Evolutionary conservation across 106 monocot genomes (phyloP).

Genomic region (Allium cepa): DNA sequence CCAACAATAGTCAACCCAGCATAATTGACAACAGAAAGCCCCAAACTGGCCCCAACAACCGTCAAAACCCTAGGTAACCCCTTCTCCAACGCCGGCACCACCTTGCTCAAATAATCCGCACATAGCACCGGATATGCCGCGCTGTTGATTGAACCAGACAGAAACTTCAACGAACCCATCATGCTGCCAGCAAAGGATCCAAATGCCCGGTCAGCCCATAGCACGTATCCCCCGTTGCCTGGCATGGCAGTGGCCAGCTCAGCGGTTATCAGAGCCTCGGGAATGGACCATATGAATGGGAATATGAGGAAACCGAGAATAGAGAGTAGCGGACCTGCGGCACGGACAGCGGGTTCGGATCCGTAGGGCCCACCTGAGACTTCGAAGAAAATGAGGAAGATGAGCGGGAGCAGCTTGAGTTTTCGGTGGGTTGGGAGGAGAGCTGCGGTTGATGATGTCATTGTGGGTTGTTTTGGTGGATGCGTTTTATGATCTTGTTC

Average conservation of each 20-base stretch:
- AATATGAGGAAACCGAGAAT: conserved; percentile 72
- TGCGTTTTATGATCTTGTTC: neutral
- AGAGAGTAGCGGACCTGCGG: conserved; percentile 69
- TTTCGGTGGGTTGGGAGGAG: conserved; percentile 8
- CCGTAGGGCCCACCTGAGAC: conserved; percentile 87
- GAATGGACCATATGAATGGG: conserved; percentile 79
- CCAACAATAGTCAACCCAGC: conserved; percentile 57
- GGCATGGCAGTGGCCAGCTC: conserved; percentile 77
- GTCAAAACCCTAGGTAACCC: conserved; percentile 21
- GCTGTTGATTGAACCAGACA: conserved; percentile 73
- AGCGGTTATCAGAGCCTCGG: conserved; percentile 76
- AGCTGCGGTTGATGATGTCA: neutral
- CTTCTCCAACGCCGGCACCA: conserved; percentile 17
- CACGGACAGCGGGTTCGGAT: conserved; percentile 56
- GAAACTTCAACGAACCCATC: conserved; percentile 80
- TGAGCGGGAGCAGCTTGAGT: conserved; percentile 62
- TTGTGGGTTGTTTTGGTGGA: neutral
- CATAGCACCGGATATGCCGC: conserved; percentile 71
- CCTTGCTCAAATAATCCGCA: conserved; percentile 65
- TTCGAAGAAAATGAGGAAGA: conserved; percentile 85
- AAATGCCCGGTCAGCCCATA: conserved; percentile 77
- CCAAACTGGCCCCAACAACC: conserved; percentile 19
- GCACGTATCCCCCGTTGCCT: conserved; percentile 86
- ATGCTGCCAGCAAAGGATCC: conserved; percentile 58
- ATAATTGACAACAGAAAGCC: conserved; percentile 66